Evolutionary conservation across 1,284 basidiomycete species (phyloP).

Genomic region (Austropuccinia psidii): DNA sequence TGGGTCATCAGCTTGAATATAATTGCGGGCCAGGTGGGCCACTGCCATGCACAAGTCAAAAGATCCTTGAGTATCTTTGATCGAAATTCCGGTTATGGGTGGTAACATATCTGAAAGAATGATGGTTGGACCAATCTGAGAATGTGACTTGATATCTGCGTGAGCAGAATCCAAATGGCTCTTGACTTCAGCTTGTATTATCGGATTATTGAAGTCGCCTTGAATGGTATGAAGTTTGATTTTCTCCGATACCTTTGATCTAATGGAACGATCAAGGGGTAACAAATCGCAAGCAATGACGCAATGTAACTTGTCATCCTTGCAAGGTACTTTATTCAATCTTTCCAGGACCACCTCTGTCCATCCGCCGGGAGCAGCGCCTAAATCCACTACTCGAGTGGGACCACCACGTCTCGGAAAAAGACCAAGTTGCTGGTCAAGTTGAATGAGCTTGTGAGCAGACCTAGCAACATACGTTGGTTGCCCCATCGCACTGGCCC

Average conservation of each 20-base stretch:
- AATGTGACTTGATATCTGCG: background rate
- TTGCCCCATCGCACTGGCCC: background rate
- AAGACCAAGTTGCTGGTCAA: background rate
- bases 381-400: conserved; percentile 5
- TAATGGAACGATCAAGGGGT: conserved; percentile 1
- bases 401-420: background rate
- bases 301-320: background rate
- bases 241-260: background rate
- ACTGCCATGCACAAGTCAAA: background rate
- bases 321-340: background rate
- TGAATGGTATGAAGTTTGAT: conserved; percentile 1
- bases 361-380: conserved; percentile 33
- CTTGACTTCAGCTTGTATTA: background rate
- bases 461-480: conserved; percentile 16
- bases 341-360: background rate
- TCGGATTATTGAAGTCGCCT: background rate
- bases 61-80: conserved; percentile 15
- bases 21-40: background rate
- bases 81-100: conserved; percentile 18
- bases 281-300: conserved; percentile 25
- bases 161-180: background rate
- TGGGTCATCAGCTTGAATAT: background rate
- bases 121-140: conserved; percentile 2
- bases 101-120: conserved; percentile 25
- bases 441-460: conserved; percentile 15